A percentile compares a stretch with the other conserved stretches of the same genome.
phyloP scores from a whole-genome alignment of 495 filamentous ascomycete species.

The Penicillium soppii region DNA sequence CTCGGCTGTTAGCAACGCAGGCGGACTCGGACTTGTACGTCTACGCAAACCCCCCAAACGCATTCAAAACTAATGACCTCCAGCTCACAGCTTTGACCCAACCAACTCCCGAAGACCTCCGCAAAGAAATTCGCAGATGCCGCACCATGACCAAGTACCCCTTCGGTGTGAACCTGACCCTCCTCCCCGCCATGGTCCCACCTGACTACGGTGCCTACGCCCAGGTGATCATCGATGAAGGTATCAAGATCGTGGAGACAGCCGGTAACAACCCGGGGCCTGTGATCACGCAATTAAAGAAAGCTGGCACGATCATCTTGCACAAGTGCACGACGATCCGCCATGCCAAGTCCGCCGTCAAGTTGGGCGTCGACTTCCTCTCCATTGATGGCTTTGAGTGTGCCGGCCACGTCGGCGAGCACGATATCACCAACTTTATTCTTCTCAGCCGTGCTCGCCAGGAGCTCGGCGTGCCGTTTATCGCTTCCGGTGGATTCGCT shows the following conservation, averaged over 20 bases:
- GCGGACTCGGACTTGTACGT: constrained; percentile 79
- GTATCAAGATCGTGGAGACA: constrained; percentile 92
- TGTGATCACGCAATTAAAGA: constrained; percentile 86
- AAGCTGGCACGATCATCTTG: constrained; percentile 71
- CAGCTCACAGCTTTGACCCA: constrained; percentile 88
- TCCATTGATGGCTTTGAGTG: constrained; percentile 98
- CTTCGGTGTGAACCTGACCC: constrained; percentile 95
- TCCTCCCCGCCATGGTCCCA: constrained; percentile 84
- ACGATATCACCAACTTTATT: constrained; percentile 97
- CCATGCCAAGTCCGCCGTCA: constrained; percentile 87
- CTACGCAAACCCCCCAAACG: not conserved
- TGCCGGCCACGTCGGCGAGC: constrained; percentile 93
- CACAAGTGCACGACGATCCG: constrained; percentile 98
- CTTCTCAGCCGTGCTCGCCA: constrained; percentile 84
- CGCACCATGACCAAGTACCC: constrained; percentile 80
- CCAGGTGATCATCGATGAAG: constrained; percentile 88
- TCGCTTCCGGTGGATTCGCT: constrained; percentile 92
- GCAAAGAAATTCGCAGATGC: constrained; percentile 88
- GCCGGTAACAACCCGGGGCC: constrained; percentile 93
- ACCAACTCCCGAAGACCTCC: constrained; percentile 88
- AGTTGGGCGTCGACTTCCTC: constrained; percentile 94
- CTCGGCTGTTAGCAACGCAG: constrained; percentile 90
- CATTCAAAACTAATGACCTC: constrained; percentile 6
- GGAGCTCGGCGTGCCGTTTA: constrained; percentile 82
- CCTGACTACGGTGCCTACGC: constrained; percentile 94